A percentile compares a stretch with the other conserved stretches of the same genome.
Conservation (phyloP, 2,329 filamentous ascomycete genomes). For the Talaromyces sp. region DNA sequence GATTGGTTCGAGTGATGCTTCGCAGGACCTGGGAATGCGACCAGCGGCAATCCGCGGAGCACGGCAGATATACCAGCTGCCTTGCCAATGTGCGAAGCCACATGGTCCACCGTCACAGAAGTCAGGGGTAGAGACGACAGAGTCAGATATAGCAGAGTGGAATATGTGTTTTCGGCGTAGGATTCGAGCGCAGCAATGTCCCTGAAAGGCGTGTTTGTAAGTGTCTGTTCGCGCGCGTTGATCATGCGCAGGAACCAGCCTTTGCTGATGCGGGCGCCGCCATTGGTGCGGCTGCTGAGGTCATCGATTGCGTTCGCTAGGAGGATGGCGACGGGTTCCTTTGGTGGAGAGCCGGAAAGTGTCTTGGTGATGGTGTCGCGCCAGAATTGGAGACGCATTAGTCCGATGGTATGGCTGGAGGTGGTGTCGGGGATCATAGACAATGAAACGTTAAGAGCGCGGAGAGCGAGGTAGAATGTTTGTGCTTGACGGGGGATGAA, state of each 20-base stretch:
- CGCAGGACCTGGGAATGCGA: conserved; percentile 71
- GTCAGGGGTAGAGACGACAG: conserved; percentile 74
- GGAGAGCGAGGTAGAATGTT: conserved; percentile 84
- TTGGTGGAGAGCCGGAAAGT: conserved; percentile 73
- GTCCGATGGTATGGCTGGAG: conserved; percentile 79
- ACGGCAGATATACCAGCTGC: conserved; percentile 83
- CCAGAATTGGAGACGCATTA: conserved; percentile 94
- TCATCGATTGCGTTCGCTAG: conserved; percentile 68
- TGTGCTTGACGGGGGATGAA: conserved; percentile 73
- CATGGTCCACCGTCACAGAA: conserved; percentile 82
- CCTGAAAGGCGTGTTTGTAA: conserved; percentile 78
- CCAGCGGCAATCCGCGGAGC: conserved; percentile 78
- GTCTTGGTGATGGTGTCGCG: conserved; percentile 76
- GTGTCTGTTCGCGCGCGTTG: conserved; percentile 73
- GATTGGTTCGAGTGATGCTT: conserved; percentile 54
- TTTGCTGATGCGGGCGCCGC: conserved; percentile 55
- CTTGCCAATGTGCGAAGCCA: conserved; percentile 93
- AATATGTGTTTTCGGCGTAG: conserved; percentile 93
- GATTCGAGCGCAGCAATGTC: conserved; percentile 71
- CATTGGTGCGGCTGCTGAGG: conserved; percentile 46
- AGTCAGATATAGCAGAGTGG: conserved; percentile 84
- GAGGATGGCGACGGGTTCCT: conserved; percentile 85
- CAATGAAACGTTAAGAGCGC: conserved; percentile 89
- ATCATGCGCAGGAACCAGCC: conserved; percentile 77
- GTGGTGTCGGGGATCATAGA: conserved; percentile 86